These are phyloP conservation scores for Tuber melanosporum DNA, from an alignment of 495 filamentous ascomycete genomes.

Conservation along the genomic window DNA sequence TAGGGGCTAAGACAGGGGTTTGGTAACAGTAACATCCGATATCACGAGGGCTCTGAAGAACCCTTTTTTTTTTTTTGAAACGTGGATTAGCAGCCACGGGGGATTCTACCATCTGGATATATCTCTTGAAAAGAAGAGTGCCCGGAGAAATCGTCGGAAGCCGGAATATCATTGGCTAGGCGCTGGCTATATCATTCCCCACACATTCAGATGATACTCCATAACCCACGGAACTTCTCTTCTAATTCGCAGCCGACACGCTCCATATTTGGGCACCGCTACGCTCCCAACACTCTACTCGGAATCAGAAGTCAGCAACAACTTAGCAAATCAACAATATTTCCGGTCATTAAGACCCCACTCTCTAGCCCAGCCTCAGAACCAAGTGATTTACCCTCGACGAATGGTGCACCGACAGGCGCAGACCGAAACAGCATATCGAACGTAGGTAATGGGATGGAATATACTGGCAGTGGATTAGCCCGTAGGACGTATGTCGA, in stretches of 20 bases:
- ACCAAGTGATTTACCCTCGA: constrained; percentile 7
- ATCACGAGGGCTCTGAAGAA: neutral
- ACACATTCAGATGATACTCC: neutral
- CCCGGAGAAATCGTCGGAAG: neutral
- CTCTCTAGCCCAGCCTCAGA: neutral
- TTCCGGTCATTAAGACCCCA: neutral
- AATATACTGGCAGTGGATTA: constrained; percentile 17
- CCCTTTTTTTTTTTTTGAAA: neutral
- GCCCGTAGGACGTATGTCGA: constrained; percentile 20
- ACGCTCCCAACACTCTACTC: neutral
- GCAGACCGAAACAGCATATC: constrained; percentile 22
- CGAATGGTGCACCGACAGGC: constrained; percentile 18
- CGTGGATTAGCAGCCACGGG: neutral
- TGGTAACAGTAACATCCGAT: neutral
- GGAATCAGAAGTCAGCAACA: neutral
- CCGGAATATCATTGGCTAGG: neutral
- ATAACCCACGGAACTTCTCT: neutral
- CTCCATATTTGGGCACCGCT: neutral
- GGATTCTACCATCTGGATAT: neutral
- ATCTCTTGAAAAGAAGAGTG: neutral
- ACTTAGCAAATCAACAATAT: neutral
- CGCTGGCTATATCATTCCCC: neutral
- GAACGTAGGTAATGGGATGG: constrained; percentile 29
- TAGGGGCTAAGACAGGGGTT: neutral
- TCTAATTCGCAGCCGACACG: neutral